Conservation (phyloP, 352 stramenopile genomes). For the Plasmopara viticola region DNA sequence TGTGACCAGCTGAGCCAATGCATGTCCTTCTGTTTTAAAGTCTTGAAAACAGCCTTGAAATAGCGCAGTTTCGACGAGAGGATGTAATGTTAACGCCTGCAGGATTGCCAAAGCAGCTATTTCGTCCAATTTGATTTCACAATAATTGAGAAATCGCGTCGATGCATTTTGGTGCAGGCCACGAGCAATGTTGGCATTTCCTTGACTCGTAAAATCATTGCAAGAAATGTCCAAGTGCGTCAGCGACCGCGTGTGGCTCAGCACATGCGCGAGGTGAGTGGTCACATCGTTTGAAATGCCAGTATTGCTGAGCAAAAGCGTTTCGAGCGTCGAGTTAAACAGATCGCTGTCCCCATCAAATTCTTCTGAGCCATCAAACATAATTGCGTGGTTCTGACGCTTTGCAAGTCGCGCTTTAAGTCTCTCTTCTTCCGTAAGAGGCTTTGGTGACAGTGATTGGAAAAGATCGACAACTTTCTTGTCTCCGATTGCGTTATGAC, state of each 20-base stretch:
- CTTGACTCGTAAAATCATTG: constrained; percentile 34
- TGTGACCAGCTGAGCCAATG: constrained; percentile 27
- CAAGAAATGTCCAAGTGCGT: constrained; percentile 50
- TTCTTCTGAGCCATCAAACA: constrained; percentile 7
- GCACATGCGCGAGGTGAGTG: constrained; percentile 34
- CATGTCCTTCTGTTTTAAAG: constrained; percentile 20
- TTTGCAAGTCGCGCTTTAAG: constrained; percentile 45
- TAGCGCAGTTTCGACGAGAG: constrained; percentile 35
- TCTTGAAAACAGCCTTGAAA: constrained; percentile 56
- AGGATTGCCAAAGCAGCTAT: constrained; percentile 27
- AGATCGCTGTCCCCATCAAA: constrained; percentile 19
- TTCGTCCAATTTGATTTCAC: constrained; percentile 54
- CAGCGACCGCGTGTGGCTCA: constrained; percentile 41
- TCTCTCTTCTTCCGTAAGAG: constrained; percentile 39
- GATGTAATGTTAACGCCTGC: constrained; percentile 26
- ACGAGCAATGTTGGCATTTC: constrained; percentile 37
- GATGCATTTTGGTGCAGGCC: constrained; percentile 43
- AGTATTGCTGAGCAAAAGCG: constrained; percentile 50
- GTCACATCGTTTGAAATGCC: constrained; percentile 50
- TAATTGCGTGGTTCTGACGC: constrained; percentile 16
- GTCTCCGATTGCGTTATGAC: constrained; percentile 61
- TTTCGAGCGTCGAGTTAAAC: constrained; percentile 57
- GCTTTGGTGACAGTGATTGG: constrained; percentile 33
- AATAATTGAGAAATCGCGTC: constrained; percentile 46
- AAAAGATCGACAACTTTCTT: constrained; percentile 47